A percentile compares a stretch with the other conserved stretches of the same genome.
Conservation (phyloP, 2,329 filamentous ascomycete genomes). For the Aurifilum marmelostoma region DNA sequence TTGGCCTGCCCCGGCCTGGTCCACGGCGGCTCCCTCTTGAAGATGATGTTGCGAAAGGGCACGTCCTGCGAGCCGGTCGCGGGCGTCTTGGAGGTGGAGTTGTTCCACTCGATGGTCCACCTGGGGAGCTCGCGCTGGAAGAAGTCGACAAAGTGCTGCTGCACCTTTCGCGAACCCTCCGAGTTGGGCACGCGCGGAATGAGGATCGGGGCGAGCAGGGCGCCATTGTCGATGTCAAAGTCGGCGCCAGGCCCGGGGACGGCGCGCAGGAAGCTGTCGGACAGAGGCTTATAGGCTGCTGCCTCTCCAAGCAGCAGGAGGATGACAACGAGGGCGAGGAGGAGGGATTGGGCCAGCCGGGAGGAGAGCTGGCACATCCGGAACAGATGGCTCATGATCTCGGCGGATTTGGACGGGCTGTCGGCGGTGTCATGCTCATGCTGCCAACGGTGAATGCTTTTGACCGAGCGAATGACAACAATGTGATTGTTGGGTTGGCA, state of each 20-base stretch:
- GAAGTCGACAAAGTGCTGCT: conserved; percentile 83
- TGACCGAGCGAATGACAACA: background rate
- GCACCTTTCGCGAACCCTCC: conserved; percentile 70
- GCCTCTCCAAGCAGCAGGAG: conserved; percentile 33
- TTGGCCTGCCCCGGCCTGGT: conserved; percentile 73
- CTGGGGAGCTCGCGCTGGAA: conserved; percentile 73
- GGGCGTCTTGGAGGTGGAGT: conserved; percentile 85
- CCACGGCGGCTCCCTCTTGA: conserved; percentile 88
- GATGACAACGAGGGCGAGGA: conserved; percentile 29
- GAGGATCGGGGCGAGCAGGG: conserved; percentile 83
- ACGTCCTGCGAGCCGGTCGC: conserved; percentile 70
- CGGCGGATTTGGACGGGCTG: conserved; percentile 19
- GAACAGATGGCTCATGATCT: conserved; percentile 25
- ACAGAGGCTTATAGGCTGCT: conserved; percentile 58
- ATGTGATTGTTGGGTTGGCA: conserved; percentile 8
- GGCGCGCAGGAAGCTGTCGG: conserved; percentile 71
- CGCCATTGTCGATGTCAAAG: conserved; percentile 77
- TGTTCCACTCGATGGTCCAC: conserved; percentile 85
- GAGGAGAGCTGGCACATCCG: conserved; percentile 30
- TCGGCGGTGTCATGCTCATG: conserved; percentile 20
- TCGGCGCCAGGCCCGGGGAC: conserved; percentile 74
- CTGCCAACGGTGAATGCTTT: conserved; percentile 12
- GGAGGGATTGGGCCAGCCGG: conserved; percentile 28
- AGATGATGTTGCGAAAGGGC: conserved; percentile 85
- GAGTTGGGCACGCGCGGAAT: conserved; percentile 88